Evolutionary conservation across 2,329 filamentous ascomycete species (phyloP).

Genomic region (Aspergillus sp.): DNA sequence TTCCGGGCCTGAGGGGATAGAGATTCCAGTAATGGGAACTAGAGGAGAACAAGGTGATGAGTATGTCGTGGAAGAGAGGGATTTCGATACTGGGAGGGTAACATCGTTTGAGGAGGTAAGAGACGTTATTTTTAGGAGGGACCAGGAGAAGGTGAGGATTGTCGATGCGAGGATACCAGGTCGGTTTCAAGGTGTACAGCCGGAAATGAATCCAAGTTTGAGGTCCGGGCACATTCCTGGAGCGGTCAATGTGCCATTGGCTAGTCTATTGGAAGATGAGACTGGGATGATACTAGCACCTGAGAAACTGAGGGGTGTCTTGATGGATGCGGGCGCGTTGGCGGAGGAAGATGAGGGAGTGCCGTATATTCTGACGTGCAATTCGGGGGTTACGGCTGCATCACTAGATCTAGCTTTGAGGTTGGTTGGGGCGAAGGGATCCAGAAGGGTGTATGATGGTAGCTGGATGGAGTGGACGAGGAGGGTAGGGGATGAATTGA

Average conservation of each 20-base stretch:
- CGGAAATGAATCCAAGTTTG: conserved; percentile 17
- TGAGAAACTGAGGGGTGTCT: conserved; percentile 13
- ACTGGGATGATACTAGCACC: conserved; percentile 15
- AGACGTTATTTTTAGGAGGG: neutral
- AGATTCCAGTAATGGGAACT: neutral
- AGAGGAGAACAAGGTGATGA: neutral
- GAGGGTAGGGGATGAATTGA: conserved; percentile 18
- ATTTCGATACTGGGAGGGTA: conserved; percentile 3
- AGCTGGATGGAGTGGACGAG: conserved; percentile 35
- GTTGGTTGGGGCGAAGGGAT: conserved; percentile 20
- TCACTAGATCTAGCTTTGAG: conserved; percentile 28
- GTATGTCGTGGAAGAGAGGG: neutral
- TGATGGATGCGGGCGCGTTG: conserved; percentile 21
- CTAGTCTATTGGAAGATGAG: conserved; percentile 20
- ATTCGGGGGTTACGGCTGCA: conserved; percentile 34
- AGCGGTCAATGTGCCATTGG: conserved; percentile 30
- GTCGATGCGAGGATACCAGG: conserved; percentile 24
- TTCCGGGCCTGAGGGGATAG: neutral
- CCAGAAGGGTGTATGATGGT: conserved; percentile 32
- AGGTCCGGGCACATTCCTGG: conserved; percentile 29
- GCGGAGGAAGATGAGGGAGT: neutral
- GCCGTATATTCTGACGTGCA: conserved; percentile 30
- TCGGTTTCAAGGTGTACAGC: conserved; percentile 23
- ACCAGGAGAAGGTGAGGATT: conserved; percentile 7
- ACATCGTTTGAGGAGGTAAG: conserved; percentile 21